Percentiles rank a stretch among this genome's conserved stretches.
Conservation (phyloP, 2,329 filamentous ascomycete species). For the Fusarium continuum region DNA sequence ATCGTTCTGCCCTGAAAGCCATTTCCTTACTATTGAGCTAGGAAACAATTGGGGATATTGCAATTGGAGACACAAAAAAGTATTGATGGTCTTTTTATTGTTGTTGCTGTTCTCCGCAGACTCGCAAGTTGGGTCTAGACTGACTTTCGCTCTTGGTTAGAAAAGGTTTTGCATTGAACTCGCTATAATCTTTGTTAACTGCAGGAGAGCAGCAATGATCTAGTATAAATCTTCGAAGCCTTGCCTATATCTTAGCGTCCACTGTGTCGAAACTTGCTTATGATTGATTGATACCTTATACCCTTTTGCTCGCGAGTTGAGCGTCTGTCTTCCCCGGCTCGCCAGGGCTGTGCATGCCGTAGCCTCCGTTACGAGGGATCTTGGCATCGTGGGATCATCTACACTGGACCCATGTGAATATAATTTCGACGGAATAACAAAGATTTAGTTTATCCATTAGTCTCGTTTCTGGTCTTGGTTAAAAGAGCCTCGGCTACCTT, state of each 20-base stretch:
- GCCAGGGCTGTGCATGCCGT: too few relatives aligned
- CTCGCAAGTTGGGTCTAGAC: slow-evolving; percentile 3
- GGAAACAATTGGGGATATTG: slow-evolving; percentile 8
- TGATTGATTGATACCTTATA: not conserved
- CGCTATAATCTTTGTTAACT: not conserved
- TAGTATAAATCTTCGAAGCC: too few relatives aligned
- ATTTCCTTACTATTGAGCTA: not conserved
- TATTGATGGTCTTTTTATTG: not conserved
- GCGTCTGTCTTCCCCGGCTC: not conserved
- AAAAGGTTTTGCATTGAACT: not conserved
- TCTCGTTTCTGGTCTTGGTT: too few relatives aligned
- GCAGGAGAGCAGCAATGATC: too few relatives aligned
- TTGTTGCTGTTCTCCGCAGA: slow-evolving; percentile 3
- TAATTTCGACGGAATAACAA: too few relatives aligned
- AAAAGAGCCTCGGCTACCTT: too few relatives aligned
- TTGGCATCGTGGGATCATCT: too few relatives aligned
- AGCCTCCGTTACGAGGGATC: too few relatives aligned
- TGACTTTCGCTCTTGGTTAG: slow-evolving; percentile 1
- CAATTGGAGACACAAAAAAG: slow-evolving; percentile 12
- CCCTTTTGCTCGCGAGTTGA: not conserved
- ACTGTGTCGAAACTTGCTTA: too few relatives aligned
- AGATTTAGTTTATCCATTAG: too few relatives aligned
- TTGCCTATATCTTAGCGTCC: too few relatives aligned
- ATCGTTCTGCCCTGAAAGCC: slow-evolving; percentile 51
- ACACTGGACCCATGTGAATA: too few relatives aligned